Base-by-base conservation (phyloP, 495 filamentous ascomycete genomes). In the Staphylotrichum longicolle region DNA sequence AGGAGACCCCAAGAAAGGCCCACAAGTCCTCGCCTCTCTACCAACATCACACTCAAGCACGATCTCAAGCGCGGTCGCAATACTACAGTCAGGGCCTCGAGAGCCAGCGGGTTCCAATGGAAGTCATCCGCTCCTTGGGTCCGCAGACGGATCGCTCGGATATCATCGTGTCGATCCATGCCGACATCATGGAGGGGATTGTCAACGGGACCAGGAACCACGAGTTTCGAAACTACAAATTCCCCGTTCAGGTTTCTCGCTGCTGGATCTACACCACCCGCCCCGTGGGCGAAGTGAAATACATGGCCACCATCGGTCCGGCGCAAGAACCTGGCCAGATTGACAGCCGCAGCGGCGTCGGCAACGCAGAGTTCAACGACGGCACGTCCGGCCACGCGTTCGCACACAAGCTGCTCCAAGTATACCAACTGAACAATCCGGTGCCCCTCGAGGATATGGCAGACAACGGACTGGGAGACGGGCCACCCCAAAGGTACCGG, bases 381-480 rank as follows among this genome's bases (percentile, higher is more conserved):
- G 74, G 75, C 34, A 66, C 58, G 14, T 58, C 34, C 14, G 48
- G 52, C 7, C 64, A 65, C 34, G 74, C 72, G 33, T 75, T 63
- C 44, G 81, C 81, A 14, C 77, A 80, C 51, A 76, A 82, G 65
- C 69, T 83, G 37, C 35, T 76, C 5, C 78, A 83, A 59, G 74
- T 83, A 7, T 83, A 83, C 54, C 72, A 79, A 62, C 74, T 84
- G 5, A 80, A 82, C 53, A 76, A 83, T 55, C 77, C 80, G 0
- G 66, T 81, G n/a, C 70, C 75, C 3, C 61, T 75, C 14, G 67
- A 71, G 1, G 66, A 74, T 11, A 74, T 83, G 72, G 67, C 73
- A 51, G 66, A 71, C 11, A 74, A 77, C 30, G 79, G 76, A 0
- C 75, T 79, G 75, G 63, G 80, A 4, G 62, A 68, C 0, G 60